Evolutionary conservation across 2,329 filamentous ascomycete species (phyloP).

Genomic region (Aspergillus quadricinctus): DNA sequence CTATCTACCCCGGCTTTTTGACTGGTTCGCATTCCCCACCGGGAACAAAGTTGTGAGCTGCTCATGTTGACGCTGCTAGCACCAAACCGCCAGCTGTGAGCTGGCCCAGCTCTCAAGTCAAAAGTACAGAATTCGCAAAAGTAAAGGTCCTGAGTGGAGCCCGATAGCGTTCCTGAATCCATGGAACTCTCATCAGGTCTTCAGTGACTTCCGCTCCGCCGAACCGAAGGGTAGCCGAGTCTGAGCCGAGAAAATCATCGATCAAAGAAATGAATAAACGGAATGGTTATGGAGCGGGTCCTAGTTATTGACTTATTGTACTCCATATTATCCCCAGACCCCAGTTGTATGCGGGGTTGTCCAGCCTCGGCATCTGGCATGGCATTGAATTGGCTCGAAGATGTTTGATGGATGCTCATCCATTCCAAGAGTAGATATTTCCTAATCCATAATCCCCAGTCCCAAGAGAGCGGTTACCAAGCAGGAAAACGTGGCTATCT

Average conservation of each 20-base stretch:
- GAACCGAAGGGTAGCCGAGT: conserved; percentile 9
- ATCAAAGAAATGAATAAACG: background rate
- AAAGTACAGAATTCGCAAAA: background rate
- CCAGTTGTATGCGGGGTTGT: background rate
- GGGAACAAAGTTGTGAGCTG: background rate
- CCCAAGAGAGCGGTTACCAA: background rate
- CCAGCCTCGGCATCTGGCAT: background rate
- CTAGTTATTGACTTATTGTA: background rate
- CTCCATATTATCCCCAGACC: background rate
- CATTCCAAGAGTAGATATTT: background rate
- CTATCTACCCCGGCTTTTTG: background rate
- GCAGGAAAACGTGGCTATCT: background rate
- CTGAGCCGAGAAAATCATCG: background rate
- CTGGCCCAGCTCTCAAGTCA: no score
- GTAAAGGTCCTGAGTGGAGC: background rate
- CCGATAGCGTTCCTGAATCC: background rate
- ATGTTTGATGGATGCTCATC: background rate
- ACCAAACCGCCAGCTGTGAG: no score
- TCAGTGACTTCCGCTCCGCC: conserved; percentile 15
- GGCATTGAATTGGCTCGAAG: background rate
- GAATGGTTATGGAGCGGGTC: background rate
- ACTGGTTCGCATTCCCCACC: background rate
- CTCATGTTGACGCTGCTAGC: background rate
- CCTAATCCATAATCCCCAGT: background rate
- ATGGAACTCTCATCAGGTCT: background rate